phyloP scores from a whole-genome alignment of 768 basidiomycete species.

The Terana coerulea region DNA sequence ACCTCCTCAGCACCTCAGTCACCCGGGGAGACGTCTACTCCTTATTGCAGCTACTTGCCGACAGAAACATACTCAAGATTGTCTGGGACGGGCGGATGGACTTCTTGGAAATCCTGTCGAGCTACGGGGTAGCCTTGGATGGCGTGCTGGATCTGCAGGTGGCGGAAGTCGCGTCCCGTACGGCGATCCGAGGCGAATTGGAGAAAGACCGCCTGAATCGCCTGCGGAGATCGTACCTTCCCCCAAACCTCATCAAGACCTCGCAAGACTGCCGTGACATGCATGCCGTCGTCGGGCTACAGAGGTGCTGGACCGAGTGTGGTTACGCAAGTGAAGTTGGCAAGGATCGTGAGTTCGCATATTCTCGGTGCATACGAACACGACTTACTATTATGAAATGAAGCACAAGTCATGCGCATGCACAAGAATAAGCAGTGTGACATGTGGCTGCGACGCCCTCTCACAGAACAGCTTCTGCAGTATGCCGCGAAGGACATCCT shows the following conservation, averaged over 20 bases:
- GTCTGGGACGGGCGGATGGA: conserved; percentile 43
- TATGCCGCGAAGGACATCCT: conserved; percentile 43
- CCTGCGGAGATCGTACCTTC: conserved; percentile 24
- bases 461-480: conserved; percentile 31
- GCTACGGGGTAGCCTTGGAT: conserved; percentile 26
- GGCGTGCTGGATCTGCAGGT: conserved; percentile 40
- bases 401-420: conserved; percentile 35
- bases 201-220: conserved; percentile 22
- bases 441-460: conserved; percentile 35
- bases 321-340: conserved; percentile 21
- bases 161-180: conserved; percentile 29
- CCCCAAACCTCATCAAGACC: conserved; percentile 21
- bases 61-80: conserved; percentile 31
- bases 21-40: conserved; percentile 18
- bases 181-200: conserved; percentile 11
- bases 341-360: conserved; percentile 32
- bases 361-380: background rate
- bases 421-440: conserved; percentile 28
- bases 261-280: conserved; percentile 27
- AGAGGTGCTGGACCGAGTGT: conserved; percentile 28
- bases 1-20: conserved; percentile 29
- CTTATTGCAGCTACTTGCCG: conserved; percentile 28
- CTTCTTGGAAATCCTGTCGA: conserved; percentile 31
- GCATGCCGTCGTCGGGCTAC: conserved; percentile 34
- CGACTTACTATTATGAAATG: background rate